Base-by-base conservation (phyloP, 345 rosid species). In the Triadica sebifera region DNA sequence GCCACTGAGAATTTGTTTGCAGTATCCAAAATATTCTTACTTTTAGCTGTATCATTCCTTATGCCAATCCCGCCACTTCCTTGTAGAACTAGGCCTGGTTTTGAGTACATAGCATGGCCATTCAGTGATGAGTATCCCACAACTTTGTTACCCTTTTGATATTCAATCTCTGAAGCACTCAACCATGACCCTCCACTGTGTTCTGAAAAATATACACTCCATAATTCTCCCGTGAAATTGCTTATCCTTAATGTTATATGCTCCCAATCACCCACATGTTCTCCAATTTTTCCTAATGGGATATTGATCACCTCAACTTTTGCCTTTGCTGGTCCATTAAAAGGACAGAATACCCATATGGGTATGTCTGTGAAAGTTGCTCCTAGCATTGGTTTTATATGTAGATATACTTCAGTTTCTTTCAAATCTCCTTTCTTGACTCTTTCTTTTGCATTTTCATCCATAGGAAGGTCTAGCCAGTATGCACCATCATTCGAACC, bases 231-330 rank as follows among this genome's bases (percentile, higher is more conserved):
- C 43, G 63, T 85, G 76, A 94, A 91, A 64, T 94, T 94, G 84
- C 95, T 94, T 29, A 92, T 67, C 69, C 97, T 77, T 34, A 94
- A 74, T 50, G 97, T 89, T 68, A 85, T 65, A 66, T 92, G 97
- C 85, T 94, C 98, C 98, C 97, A 94, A 6, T 94, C 97, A 0
- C 98, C 97, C 6, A 91, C 82, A 65, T 94, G 98, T 70, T 90
- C 87, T 8, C 97, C 98, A 67, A 94, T 84, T 75, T 60, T 88
- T 37, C 97, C 95, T 24, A 92, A 25, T 0, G 87, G 66, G 5
- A 91, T 53, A 12, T 83, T 80, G 41, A 94, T 16, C 75, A 88
- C 57, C 73, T 82, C 86, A n/a, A 92, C 84, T 17, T 94, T 89
- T 6, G 89, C 97, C 81, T 65, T 81, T 5, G 87, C 89, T 0